Evolutionary conservation across 2,329 filamentous ascomycete genomes (phyloP).

Genomic region (Monosporascus cannonballus): DNA sequence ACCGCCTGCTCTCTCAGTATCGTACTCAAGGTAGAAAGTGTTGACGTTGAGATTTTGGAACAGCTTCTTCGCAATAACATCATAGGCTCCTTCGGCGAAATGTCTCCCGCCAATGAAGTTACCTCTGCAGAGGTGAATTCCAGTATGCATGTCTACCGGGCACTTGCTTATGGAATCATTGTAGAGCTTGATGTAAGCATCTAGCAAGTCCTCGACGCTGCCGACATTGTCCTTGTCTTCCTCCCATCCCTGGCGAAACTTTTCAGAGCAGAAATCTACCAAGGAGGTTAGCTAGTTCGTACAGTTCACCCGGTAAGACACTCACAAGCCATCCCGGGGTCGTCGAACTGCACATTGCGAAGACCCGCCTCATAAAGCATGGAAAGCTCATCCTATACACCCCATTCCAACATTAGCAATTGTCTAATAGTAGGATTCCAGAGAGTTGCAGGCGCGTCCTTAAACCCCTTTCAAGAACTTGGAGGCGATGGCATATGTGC

Average conservation of each 20-base stretch:
- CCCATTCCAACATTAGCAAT: not conserved
- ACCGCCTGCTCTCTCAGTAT: slow-evolving; percentile 57
- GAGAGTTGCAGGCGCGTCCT: not conserved
- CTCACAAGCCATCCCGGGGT: slow-evolving; percentile 61
- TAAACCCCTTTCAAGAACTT: not conserved
- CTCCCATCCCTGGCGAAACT: slow-evolving; percentile 65
- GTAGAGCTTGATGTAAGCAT: slow-evolving; percentile 71
- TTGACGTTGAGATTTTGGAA: slow-evolving; percentile 58
- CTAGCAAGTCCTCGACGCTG: slow-evolving; percentile 63
- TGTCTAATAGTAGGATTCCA: not conserved
- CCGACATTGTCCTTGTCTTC: slow-evolving; percentile 62
- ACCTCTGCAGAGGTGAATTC: slow-evolving; percentile 67
- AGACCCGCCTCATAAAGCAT: slow-evolving; percentile 57
- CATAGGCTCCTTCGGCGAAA: slow-evolving; percentile 62
- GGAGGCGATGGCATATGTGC: too few relatives aligned
- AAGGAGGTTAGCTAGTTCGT: not conserved
- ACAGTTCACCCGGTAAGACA: slow-evolving; percentile 5
- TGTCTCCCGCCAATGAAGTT: slow-evolving; percentile 63
- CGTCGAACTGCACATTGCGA: slow-evolving; percentile 62
- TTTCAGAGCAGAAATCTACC: slow-evolving; percentile 66
- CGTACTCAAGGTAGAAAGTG: slow-evolving; percentile 66
- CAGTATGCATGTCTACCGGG: slow-evolving; percentile 66
- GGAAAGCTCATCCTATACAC: slow-evolving; percentile 43
- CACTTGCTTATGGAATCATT: slow-evolving; percentile 62
- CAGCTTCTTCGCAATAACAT: slow-evolving; percentile 60